Conservation (phyloP, 2,329 filamentous ascomycete species). For the Colletotrichum cuscutae region DNA sequence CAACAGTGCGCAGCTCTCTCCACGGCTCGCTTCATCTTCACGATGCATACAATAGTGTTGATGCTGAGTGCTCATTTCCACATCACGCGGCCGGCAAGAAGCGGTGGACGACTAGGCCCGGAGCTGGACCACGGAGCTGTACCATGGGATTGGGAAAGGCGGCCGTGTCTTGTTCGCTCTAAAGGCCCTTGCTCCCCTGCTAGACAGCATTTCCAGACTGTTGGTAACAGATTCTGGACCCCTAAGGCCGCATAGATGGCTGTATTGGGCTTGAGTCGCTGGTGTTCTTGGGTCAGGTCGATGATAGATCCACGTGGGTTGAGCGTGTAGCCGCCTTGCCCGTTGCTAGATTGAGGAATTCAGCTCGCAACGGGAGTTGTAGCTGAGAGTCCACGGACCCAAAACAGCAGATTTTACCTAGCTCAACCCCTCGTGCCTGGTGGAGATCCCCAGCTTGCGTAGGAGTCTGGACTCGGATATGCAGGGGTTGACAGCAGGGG, state of each 20-base stretch:
- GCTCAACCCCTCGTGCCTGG: background rate
- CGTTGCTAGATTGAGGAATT: background rate
- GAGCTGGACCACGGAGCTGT: background rate
- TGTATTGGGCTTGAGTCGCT: background rate
- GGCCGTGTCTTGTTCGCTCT: background rate
- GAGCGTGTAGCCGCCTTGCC: background rate
- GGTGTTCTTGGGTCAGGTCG: background rate
- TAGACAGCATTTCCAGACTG: background rate
- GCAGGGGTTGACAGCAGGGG: background rate
- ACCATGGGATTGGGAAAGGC: background rate
- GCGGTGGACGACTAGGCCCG: background rate
- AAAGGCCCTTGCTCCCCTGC: background rate
- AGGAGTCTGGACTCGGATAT: background rate
- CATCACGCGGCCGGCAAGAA: background rate
- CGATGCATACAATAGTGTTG: background rate
- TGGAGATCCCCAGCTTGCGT: background rate
- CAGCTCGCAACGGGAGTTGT: background rate
- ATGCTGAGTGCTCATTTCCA: background rate
- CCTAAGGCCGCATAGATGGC: background rate
- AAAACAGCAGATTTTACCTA: background rate
- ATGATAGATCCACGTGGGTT: background rate
- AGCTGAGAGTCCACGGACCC: background rate
- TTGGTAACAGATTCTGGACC: background rate
- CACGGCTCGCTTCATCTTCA: background rate
- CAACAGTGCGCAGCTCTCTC: background rate